Conservation (phyloP, 2,329 filamentous ascomycete species). For the Colletotrichum echinochloae region DNA sequence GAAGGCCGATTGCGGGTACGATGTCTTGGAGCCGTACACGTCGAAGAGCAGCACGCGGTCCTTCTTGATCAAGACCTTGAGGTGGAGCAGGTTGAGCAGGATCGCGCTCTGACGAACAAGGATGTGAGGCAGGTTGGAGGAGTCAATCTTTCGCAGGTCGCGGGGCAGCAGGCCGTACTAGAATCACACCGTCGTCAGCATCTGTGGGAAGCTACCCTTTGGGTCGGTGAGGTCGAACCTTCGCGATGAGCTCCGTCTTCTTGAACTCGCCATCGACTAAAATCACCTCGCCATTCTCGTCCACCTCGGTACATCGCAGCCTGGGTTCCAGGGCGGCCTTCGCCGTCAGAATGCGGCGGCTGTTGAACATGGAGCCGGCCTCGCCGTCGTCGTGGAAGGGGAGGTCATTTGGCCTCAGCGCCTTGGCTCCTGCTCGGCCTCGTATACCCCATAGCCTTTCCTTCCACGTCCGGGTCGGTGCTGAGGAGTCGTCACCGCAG, state of each 20-base stretch:
- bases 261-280: constrained; percentile 96
- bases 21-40: constrained; percentile 93
- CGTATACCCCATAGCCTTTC: constrained; percentile 62
- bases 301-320: constrained; percentile 93
- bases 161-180: constrained; percentile 93
- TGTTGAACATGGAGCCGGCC: constrained; percentile 72
- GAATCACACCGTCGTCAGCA: constrained; percentile 19
- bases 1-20: constrained; percentile 95
- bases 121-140: constrained; percentile 93
- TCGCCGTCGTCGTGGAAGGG: constrained; percentile 70
- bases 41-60: constrained; percentile 96
- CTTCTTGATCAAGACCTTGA: constrained; percentile 94
- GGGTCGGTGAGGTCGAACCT: constrained; percentile 63
- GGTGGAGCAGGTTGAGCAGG: constrained; percentile 93
- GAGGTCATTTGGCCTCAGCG: constrained; percentile 68
- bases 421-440: constrained; percentile 53
- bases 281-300: constrained; percentile 91
- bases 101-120: constrained; percentile 93
- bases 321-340: constrained; percentile 88
- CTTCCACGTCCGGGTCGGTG: constrained; percentile 56
- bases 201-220: neutral
- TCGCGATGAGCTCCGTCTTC: constrained; percentile 96
- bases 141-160: constrained; percentile 97
- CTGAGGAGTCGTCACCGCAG: constrained; percentile 45
- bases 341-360: constrained; percentile 76